These are phyloP conservation scores for Nicotiana sylvestris DNA, from an alignment of 257 asterid species.

Conservation along the genomic window DNA sequence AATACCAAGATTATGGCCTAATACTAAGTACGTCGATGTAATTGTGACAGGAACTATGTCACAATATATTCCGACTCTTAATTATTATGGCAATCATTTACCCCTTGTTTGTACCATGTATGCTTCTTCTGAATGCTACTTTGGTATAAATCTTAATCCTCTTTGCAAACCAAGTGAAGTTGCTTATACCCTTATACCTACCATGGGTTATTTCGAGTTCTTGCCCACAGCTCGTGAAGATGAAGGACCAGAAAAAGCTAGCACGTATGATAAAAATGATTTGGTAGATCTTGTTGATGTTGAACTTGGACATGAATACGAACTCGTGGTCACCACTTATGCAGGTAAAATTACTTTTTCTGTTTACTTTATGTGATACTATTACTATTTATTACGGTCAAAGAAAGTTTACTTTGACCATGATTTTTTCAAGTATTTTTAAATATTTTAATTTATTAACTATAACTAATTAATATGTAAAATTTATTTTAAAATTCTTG, in stretches of 20 bases:
- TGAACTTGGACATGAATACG: slow-evolving; percentile 15
- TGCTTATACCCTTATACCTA: slow-evolving; percentile 22
- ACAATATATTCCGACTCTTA: slow-evolving; percentile 31
- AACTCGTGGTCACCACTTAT: slow-evolving; percentile 22
- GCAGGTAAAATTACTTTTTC: background rate
- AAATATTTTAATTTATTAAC: no score
- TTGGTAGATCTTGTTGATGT: slow-evolving; percentile 26
- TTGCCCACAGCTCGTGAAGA: slow-evolving; percentile 10
- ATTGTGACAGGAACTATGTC: slow-evolving; percentile 27
- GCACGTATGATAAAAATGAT: background rate
- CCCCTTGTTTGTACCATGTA: slow-evolving; percentile 41
- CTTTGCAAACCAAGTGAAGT: slow-evolving; percentile 23
- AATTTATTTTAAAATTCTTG: no score
- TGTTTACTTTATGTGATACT: background rate
- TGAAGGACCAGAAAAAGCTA: background rate
- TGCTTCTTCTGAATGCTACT: slow-evolving; percentile 42
- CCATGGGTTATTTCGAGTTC: slow-evolving; percentile 27
- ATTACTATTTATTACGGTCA: background rate
- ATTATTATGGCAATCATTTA: slow-evolving; percentile 35
- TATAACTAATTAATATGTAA: no score
- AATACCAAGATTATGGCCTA: slow-evolving; percentile 20
- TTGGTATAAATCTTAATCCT: slow-evolving; percentile 31
- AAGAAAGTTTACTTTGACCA: background rate
- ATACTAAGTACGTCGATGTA: slow-evolving; percentile 15
- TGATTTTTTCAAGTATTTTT: background rate